Conservation (phyloP, 2,329 filamentous ascomycete species). For the Rhynchosporium secalis region DNA sequence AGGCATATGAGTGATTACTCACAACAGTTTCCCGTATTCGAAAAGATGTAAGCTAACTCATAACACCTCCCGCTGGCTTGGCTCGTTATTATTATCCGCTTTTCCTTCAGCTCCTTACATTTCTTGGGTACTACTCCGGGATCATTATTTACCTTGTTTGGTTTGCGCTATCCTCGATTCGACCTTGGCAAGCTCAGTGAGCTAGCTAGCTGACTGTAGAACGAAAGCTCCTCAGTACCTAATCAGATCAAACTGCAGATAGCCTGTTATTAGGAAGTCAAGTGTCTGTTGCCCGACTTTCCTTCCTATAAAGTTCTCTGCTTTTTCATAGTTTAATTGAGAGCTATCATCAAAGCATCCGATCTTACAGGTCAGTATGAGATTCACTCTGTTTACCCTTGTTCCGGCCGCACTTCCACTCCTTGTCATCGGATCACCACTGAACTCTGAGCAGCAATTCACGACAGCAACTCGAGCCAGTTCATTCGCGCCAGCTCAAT, state of each 20-base stretch:
- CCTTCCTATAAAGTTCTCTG: background rate
- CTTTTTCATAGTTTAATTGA: background rate
- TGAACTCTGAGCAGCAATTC: background rate
- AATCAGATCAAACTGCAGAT: background rate
- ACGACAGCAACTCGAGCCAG: slow-evolving; percentile 8
- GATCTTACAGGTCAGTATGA: background rate
- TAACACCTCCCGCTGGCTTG: background rate
- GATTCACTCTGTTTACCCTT: background rate
- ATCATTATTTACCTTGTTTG: background rate
- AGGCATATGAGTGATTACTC: background rate
- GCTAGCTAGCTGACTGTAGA: background rate
- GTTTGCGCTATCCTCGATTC: background rate
- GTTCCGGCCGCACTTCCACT: background rate
- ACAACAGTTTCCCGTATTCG: background rate
- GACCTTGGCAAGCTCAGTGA: background rate
- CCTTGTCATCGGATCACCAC: background rate
- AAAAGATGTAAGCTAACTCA: background rate
- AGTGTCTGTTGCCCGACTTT: background rate
- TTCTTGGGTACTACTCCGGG: too few relatives aligned
- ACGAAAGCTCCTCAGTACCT: background rate
- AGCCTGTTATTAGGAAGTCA: background rate
- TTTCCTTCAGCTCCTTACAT: background rate
- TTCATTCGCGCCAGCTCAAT: slow-evolving; percentile 12
- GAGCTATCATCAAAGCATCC: background rate
- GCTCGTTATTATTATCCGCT: background rate